Evolutionary conservation across 495 filamentous ascomycete genomes (phyloP), one percentile per base, ranked within the genome.

Genomic region (Acidiella bohemica): DNA sequence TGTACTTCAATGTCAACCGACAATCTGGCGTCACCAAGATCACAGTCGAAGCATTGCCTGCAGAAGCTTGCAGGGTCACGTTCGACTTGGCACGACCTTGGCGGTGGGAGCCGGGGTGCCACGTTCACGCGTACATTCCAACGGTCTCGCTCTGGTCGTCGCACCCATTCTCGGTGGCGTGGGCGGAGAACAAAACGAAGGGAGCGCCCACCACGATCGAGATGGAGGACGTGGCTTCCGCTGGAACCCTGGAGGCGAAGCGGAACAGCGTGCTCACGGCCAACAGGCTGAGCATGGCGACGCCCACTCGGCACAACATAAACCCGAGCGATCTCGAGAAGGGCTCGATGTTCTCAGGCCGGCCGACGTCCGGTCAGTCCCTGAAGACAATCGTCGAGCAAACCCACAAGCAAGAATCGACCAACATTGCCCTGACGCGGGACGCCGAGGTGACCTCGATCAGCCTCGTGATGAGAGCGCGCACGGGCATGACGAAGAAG

Each of bases 161-260:
- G 13, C 72, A 76, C 48, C 72, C 72, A 1, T 76, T 76, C 49
- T 71, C 68, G 0, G 62, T 73, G 18, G 71, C 71, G 5, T 76
- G 72, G 72, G 58, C 56, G 21, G 51, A 53, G 32, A 49, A 39
- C 23, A 5, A 26, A 19, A 22, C 47, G 2, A 19, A 37, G 17
- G 24, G 13, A 29, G 19, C 45, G 10, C 18, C 38, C 7, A 23
- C 39, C 3, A 46, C 43, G 2, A 35, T 48, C 18, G 48, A 50
- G 25, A 30, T 45, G 41, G 47, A 55, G 27, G 51, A 53, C 36
- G 25, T 44, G 25, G 11, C 32, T 19, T 30, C 29, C 18, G n/a
- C n/a, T n/a, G n/a, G n/a, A n/a, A 35, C 22, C 5, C 18, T 28
- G n/a, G 5, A n/a, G 11, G 24, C 20, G 13, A 12, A 28, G 11